Evolutionary conservation across 495 filamentous ascomycete species (phyloP), one percentile per base, ranked within the genome.

Genomic region (Penicillium coprophilum): DNA sequence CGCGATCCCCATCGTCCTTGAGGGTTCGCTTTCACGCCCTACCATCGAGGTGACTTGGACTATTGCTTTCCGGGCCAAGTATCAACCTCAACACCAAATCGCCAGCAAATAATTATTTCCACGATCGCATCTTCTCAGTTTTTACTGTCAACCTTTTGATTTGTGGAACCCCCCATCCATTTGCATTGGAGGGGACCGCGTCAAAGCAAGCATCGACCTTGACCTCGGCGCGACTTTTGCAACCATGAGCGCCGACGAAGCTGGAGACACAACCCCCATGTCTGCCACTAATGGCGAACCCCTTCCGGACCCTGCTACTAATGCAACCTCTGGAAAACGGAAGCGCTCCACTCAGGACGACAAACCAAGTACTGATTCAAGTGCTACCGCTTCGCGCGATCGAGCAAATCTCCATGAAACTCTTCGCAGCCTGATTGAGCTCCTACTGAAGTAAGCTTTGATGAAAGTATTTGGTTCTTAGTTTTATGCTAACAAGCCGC

Each of bases 231-330:
- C 71, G 61, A 68, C 61, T 56, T 56, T 59, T 50, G 57, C 61
- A 60, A 63, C 56, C 55, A 79, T 79, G 76, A 75, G 73, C 66
- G 71, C 73, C 63, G 73, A 77, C 64, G 72, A 77, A 64, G 64
- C 56, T 53, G 66, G 66, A 61, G 69, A 71, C 9, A 61, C 68
- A 38, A 60, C 65, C 46, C 58, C 63, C 39, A 71, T 77, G 60
- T 60, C 72, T 36, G 53, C 67, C 53, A 66, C 66, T 45, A 77
- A 79, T 58, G 72, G 73, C 50, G 73, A 75, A 54, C 53, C 65
- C 32, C 67, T 69, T 63, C 62, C 66, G 28, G 74, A 77, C 50
- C 59, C 65, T 12, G 61, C 65, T 44, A 57, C 59, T n/a, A 54
- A 66, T 43, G 69, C 77, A 52, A 76, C 71, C 21, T 66, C 75